Evolutionary conservation across 2,329 filamentous ascomycete genomes (phyloP), one percentile per base, ranked within the genome.

Genomic region (Aspergillus transmontanensis): DNA sequence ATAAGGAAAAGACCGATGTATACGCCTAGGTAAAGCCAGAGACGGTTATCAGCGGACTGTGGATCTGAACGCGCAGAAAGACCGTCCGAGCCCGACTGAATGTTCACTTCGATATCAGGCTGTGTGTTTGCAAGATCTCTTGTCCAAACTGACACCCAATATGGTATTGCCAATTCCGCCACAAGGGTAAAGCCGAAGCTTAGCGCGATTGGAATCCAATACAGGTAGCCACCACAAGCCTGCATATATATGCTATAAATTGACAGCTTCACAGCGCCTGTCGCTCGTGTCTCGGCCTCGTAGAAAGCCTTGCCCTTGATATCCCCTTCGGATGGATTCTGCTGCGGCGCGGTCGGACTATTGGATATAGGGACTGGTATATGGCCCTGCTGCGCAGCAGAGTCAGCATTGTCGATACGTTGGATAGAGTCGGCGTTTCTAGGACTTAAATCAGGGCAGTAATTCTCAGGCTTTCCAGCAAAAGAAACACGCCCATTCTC

Each of bases 211-310:
- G 84, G 67, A 0, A 73, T 66, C 89, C 89, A 91, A 70, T 86
- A 88, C n/a, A 80, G 72, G 69, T 82, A 82, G 11, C 89, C 89
- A n/a, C 91, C 91, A 66, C 86, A 90, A 11, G 88, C 86, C 12
- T 81, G 81, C 10, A 93, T 75, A 71, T 93, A 94, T 0, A 83
- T 82, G 19, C 80, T 72, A 68, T 93, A 94, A 28, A 94, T 83
- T 12, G 81, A 81, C 19, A 80, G 82, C 71, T 89, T 90, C 50
- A 94, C 87, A 4, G 87, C 84, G 1, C 91, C 91, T 64, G 84
- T 83, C 71, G 91, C 89, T 62, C 88, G 84, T n/a, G 80, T 81
- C 75, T 94, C 91, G 4, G 92, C 90, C 70, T 92, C 88, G 46
- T 91, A 86, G 69, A 86, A 69, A 92, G 94, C 74, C 91, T 89